Conservation (phyloP, 2,329 filamentous ascomycete species). For the Cadophora gregata region DNA sequence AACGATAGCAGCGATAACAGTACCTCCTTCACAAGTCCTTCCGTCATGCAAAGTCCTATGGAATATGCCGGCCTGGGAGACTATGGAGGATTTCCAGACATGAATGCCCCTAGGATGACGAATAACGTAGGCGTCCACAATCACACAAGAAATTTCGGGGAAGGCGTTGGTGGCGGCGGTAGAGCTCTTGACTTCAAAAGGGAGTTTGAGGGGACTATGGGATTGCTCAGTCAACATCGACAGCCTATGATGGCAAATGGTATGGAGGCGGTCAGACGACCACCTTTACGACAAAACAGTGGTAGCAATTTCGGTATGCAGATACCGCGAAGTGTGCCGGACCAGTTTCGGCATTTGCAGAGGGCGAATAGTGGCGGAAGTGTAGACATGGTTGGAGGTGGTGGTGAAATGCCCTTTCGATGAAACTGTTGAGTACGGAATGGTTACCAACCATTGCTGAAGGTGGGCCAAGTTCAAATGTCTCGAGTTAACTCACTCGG, state of each 20-base stretch:
- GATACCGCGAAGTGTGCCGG: constrained; percentile 40
- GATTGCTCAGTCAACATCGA: constrained; percentile 25
- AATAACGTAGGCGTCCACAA: constrained; percentile 26
- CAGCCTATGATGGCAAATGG: constrained; percentile 19
- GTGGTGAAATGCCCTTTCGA: constrained; percentile 18
- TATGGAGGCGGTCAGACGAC: constrained; percentile 30
- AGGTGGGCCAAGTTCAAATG: neutral
- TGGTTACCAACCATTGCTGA: constrained; percentile 9
- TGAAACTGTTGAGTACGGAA: constrained; percentile 11
- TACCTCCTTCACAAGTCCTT: constrained; percentile 36
- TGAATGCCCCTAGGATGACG: constrained; percentile 30
- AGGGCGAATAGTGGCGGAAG: constrained; percentile 32
- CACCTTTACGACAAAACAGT: constrained; percentile 37
- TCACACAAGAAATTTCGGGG: constrained; percentile 31
- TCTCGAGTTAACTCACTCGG: neutral
- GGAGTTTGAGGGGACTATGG: constrained; percentile 33
- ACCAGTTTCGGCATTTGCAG: constrained; percentile 36
- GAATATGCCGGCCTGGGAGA: constrained; percentile 37
- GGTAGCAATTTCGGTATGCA: constrained; percentile 34
- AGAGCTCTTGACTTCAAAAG: constrained; percentile 35
- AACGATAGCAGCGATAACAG: constrained; percentile 30
- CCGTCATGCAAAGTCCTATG: constrained; percentile 37
- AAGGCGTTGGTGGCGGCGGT: constrained; percentile 31
- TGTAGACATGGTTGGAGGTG: constrained; percentile 21
- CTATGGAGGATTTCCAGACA: constrained; percentile 35